These are phyloP conservation scores for Bacidia gigantensis DNA, from an alignment of 495 filamentous ascomycete genomes.

Conservation along the genomic window DNA sequence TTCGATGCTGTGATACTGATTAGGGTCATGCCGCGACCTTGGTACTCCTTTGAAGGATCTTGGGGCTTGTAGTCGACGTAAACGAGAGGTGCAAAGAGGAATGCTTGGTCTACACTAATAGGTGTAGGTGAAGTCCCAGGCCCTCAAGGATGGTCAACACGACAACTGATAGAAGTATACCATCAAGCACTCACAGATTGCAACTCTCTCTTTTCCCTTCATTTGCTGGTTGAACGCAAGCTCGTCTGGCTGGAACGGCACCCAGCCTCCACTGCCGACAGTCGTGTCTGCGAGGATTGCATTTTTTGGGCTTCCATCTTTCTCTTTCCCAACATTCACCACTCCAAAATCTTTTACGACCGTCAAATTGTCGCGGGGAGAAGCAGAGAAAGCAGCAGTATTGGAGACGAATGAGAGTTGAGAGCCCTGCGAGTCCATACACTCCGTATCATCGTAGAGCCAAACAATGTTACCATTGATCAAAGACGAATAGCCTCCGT, in stretches of 20 bases:
- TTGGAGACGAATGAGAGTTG: slow-evolving; percentile 22
- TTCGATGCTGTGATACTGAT: slow-evolving; percentile 16
- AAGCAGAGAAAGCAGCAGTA: slow-evolving; percentile 15
- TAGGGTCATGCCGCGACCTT: slow-evolving; percentile 19
- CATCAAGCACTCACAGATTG: slow-evolving; percentile 16
- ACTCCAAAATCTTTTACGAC: slow-evolving; percentile 19
- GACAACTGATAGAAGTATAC: not conserved
- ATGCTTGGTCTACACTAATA: slow-evolving; percentile 15
- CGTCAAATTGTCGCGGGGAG: slow-evolving; percentile 11
- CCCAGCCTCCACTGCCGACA: slow-evolving; percentile 20
- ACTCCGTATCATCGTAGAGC: slow-evolving; percentile 23
- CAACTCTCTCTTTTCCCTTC: slow-evolving; percentile 19
- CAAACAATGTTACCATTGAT: slow-evolving; percentile 19
- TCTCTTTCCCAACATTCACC: slow-evolving; percentile 14
- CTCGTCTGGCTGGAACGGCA: slow-evolving; percentile 18
- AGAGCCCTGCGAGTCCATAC: slow-evolving; percentile 13
- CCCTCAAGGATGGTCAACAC: slow-evolving; percentile 5
- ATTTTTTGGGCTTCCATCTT: slow-evolving; percentile 14
- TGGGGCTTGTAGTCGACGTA: slow-evolving; percentile 19
- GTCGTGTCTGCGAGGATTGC: slow-evolving; percentile 18
- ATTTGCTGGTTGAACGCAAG: slow-evolving; percentile 18
- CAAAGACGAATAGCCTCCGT: slow-evolving; percentile 20
- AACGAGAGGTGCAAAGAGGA: slow-evolving; percentile 20
- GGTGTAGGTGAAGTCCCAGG: slow-evolving; percentile 20
- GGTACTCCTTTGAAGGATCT: slow-evolving; percentile 19